Base-by-base conservation (phyloP, 2,329 filamentous ascomycete genomes). In the Exophiala aquamarina region DNA sequence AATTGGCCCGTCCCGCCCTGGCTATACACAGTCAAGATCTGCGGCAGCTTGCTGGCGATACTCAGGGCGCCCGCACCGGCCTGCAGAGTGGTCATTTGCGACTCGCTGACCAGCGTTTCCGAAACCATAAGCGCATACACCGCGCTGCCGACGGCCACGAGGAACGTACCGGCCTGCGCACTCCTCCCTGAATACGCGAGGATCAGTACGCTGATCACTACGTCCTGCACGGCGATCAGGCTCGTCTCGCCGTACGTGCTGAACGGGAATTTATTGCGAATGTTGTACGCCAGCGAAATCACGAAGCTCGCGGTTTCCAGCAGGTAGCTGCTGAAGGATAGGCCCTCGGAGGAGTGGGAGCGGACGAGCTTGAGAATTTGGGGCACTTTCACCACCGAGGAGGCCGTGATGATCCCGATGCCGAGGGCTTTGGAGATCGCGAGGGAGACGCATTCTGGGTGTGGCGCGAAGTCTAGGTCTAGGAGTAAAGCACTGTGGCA, bases 221-320 rank as follows among this genome's bases (percentile, higher is more conserved):
- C 81, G 70, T 98, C 95, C 74, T 98, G 93, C 49, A 85, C 83
- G 40, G 93, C 79, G 60, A 98, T 96, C 63, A 97, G 76, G 29
- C 87, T 90, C 20, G 89, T 92, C 79, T 98, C 93, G 68, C 93
- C 93, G 67, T 87, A 98, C 9, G 93, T 98, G 77, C 86, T 94
- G 72, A 98, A 96, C 3, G 93, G 92, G 60, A 95, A 96, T 18
- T 83, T 84, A 63, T 90, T 89, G 65, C 93, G 89, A 57, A 88
- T 77, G 68, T 95, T 95, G 76, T 98, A 98, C 42, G 89, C 87
- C 58, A 98, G 81, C 4, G 84, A 86, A 69, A 96, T 94, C 61
- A 96, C 78, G 71, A 94, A 92, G 49, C 86, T 83, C 46, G 81
- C 78, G 7, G 90, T 96, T 75, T 98, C 93, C 66, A 98, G 88